phyloP scores from a whole-genome alignment of 768 basidiomycete genomes.

The Coprinopsis marcescibilis region DNA sequence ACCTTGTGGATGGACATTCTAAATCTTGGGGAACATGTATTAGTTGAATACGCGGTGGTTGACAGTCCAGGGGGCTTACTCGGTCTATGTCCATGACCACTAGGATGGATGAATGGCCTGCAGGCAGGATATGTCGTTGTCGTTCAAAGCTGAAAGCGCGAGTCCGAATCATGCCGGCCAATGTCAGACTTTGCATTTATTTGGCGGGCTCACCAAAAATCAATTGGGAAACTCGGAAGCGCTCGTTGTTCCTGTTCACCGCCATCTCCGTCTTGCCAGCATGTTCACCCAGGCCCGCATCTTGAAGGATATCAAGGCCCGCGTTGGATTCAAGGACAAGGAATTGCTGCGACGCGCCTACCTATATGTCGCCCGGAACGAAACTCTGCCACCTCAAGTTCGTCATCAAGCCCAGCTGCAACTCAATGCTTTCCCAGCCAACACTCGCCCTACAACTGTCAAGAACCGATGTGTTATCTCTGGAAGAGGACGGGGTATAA shows the following conservation, averaged over 20 bases:
- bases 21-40: slow-evolving; percentile 16
- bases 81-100: slow-evolving; percentile 24
- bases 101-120: background rate
- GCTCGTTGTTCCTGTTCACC: background rate
- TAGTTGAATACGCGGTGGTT: background rate
- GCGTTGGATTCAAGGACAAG: slow-evolving; percentile 60
- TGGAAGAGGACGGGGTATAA: slow-evolving; percentile 81
- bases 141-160: background rate
- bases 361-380: slow-evolving; percentile 90
- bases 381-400: slow-evolving; percentile 79
- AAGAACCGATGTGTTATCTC: slow-evolving; percentile 86
- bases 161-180: slow-evolving; percentile 30
- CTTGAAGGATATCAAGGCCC: slow-evolving; percentile 75
- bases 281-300: slow-evolving; percentile 40
- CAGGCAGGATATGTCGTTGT: slow-evolving; percentile 1
- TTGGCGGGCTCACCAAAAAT: slow-evolving; percentile 17
- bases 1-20: slow-evolving; percentile 56
- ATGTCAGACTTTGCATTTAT: slow-evolving; percentile 24
- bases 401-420: slow-evolving; percentile 94
- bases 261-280: background rate
- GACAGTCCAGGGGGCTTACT: slow-evolving; percentile 10
- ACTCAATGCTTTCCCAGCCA: slow-evolving; percentile 78
- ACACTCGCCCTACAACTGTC: slow-evolving; percentile 80
- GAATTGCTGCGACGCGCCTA: slow-evolving; percentile 87
- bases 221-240: slow-evolving; percentile 2